These are phyloP conservation scores for Helenozyma baotianmanensis DNA, from an alignment of 805 yeast species.

Conservation along the genomic window DNA sequence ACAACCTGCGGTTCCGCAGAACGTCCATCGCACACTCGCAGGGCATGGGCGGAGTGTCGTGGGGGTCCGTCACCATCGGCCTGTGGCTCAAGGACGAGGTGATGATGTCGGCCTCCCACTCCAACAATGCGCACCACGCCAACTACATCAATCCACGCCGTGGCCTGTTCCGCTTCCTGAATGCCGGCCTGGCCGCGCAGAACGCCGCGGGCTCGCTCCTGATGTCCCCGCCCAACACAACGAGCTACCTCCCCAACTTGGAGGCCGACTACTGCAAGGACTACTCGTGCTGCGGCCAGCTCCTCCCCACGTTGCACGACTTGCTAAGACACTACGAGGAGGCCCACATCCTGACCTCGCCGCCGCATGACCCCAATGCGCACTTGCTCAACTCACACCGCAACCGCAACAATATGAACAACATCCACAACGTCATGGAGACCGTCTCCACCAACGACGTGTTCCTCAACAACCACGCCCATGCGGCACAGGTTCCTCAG, in stretches of 20 bases:
- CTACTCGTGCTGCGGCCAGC: constrained; percentile 92
- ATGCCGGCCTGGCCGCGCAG: too few species aligned
- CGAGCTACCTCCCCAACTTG: constrained; percentile 83
- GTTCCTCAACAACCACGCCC: constrained; percentile 52
- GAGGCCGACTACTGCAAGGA: constrained; percentile 97
- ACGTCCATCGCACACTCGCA: constrained; percentile 94
- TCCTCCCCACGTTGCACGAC: constrained; percentile 90
- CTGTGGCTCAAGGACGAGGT: constrained; percentile 95
- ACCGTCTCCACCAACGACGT: constrained; percentile 93
- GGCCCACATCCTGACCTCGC: constrained; percentile 71
- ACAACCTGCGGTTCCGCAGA: constrained; percentile 54
- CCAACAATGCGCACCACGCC: constrained; percentile 13
- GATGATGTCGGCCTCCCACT: constrained; percentile 40
- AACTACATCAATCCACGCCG: constrained; percentile 33
- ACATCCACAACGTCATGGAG: constrained; percentile 64
- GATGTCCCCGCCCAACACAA: constrained; percentile 59
- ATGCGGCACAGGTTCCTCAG: constrained; percentile 6
- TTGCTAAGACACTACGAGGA: constrained; percentile 92
- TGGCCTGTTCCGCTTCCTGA: constrained; percentile 31
- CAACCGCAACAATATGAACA: constrained; percentile 32
- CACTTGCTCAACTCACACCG: constrained; percentile 28
- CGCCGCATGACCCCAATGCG: constrained; percentile 34
- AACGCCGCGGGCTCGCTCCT: constrained; percentile 22
- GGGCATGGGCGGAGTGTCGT: constrained; percentile 96
- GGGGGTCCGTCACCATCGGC: constrained; percentile 95